phyloP scores from a whole-genome alignment of 805 yeast genomes.

The Millerozyma acaciae region DNA sequence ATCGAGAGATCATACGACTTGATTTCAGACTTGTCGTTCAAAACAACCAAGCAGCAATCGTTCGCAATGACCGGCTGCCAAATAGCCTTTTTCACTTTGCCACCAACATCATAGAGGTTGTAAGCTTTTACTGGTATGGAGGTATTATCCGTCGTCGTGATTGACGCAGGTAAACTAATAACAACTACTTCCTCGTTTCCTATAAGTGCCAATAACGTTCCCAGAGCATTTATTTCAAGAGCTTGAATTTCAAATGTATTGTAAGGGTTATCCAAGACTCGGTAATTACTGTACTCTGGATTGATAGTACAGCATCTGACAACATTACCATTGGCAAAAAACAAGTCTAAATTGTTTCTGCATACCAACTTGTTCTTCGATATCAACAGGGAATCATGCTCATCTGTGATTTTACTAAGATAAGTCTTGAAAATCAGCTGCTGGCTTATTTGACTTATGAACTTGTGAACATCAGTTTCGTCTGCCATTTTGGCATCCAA shows the following conservation, averaged over 20 bases:
- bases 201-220: slow-evolving; percentile 40
- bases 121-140: slow-evolving; percentile 8
- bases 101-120: slow-evolving; percentile 12
- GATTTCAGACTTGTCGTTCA: slow-evolving; percentile 17
- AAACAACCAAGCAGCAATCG: slow-evolving; percentile 22
- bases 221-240: slow-evolving; percentile 36
- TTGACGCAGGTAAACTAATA: slow-evolving; percentile 24
- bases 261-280: slow-evolving; percentile 14
- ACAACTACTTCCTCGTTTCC: slow-evolving; percentile 28
- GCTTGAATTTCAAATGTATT: slow-evolving; percentile 27
- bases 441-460: slow-evolving; percentile 7
- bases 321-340: slow-evolving; percentile 26
- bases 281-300: slow-evolving; percentile 17
- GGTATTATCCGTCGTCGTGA: slow-evolving; percentile 5
- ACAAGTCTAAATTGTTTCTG: slow-evolving; percentile 23
- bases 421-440: slow-evolving; percentile 12
- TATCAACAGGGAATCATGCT: not conserved
- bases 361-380: slow-evolving; percentile 8
- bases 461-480: too few species aligned
- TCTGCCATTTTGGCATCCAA: too few species aligned
- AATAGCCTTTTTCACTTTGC: slow-evolving; percentile 17
- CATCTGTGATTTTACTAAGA: not conserved
- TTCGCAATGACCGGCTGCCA: slow-evolving; percentile 23
- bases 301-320: slow-evolving; percentile 28
- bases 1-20: slow-evolving; percentile 17